Percentiles rank a stretch among this genome's conserved stretches.
These are phyloP conservation scores for Adansonia gregorii DNA, from an alignment of 441 rosid species.

Conservation along the genomic window DNA sequence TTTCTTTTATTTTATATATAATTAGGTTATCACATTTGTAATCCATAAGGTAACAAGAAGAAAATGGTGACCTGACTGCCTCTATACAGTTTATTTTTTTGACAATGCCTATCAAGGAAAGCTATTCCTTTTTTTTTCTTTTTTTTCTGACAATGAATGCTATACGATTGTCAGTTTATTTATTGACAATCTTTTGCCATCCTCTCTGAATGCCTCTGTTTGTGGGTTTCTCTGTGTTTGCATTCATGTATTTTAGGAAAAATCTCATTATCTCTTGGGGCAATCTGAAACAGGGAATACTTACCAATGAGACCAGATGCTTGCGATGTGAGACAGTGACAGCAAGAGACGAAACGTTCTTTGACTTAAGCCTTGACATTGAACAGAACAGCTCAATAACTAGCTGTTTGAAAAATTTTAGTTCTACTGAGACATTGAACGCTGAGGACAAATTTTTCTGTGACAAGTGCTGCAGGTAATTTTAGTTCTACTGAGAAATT, in stretches of 20 bases:
- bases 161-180: conserved; percentile 1
- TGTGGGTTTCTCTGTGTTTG: neutral
- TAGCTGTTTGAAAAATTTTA: conserved; percentile 93
- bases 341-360: conserved; percentile 92
- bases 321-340: conserved; percentile 91
- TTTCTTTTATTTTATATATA: neutral
- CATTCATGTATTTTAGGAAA: neutral
- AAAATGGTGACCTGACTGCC: neutral
- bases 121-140: neutral
- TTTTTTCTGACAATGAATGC: neutral
- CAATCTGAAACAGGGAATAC: conserved; percentile 70
- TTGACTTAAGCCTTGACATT: conserved; percentile 94
- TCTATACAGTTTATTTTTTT: neutral
- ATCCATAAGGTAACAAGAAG: neutral
- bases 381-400: conserved; percentile 96
- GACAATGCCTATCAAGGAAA: conserved; percentile 6
- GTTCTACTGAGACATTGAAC: conserved; percentile 92
- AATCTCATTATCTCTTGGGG: conserved; percentile 34
- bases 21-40: neutral
- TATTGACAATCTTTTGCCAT: neutral
- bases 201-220: neutral
- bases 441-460: conserved; percentile 97
- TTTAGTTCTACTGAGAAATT: too few relatives aligned
- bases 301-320: conserved; percentile 94
- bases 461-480: conserved; percentile 97